These are phyloP conservation scores for Gossypium davidsonii DNA, from an alignment of 441 rosid genomes.

Conservation along the genomic window DNA sequence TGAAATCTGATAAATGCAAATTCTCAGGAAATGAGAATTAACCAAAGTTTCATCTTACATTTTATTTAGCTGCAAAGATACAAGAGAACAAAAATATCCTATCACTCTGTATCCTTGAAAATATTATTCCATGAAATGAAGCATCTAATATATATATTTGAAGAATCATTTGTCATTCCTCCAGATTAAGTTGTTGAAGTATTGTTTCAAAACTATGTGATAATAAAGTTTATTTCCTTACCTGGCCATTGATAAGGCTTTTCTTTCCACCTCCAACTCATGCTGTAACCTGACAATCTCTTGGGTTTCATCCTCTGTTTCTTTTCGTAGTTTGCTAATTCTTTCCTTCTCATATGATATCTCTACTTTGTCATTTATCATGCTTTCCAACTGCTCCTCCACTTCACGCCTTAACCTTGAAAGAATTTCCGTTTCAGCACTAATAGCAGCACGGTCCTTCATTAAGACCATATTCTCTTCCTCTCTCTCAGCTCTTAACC, in stretches of 20 bases:
- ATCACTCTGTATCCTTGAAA: background rate
- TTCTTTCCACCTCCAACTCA: slow-evolving; percentile 79
- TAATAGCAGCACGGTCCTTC: slow-evolving; percentile 64
- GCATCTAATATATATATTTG: background rate
- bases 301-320: slow-evolving; percentile 66
- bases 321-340: slow-evolving; percentile 50
- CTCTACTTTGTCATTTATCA: slow-evolving; percentile 64
- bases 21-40: background rate
- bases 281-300: slow-evolving; percentile 64
- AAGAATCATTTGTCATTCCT: background rate
- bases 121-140: background rate
- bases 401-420: slow-evolving; percentile 59
- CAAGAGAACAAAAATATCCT: background rate
- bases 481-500: slow-evolving; percentile 62
- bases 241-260: slow-evolving; percentile 91
- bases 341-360: slow-evolving; percentile 77
- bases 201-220: background rate
- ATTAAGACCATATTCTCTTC: slow-evolving; percentile 52
- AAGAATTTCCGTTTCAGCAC: slow-evolving; percentile 80
- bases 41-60: background rate
- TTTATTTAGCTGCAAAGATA: background rate
- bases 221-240: slow-evolving; percentile 22
- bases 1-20: background rate
- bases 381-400: slow-evolving; percentile 68
- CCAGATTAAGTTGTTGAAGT: background rate